Conservation (phyloP, 257 asterid species). For the Capsicum baccatum region DNA sequence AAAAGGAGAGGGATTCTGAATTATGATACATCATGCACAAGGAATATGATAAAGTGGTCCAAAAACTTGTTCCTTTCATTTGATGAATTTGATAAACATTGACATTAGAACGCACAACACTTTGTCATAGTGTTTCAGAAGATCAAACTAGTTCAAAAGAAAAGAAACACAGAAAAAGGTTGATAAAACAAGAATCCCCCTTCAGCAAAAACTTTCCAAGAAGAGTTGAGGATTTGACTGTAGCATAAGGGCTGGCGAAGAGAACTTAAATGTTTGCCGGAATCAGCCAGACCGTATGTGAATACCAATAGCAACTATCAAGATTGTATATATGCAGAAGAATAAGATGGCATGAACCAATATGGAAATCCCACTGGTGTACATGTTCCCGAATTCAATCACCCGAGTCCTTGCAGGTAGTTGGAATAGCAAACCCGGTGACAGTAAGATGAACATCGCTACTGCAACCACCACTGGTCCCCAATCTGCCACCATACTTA, state of each 20-base stretch:
- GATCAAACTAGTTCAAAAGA: neutral
- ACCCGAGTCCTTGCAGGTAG: constrained; percentile 80
- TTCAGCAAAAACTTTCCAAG: constrained; percentile 3
- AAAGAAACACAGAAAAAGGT: neutral
- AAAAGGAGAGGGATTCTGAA: neutral
- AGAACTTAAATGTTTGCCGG: neutral
- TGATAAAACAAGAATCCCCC: constrained; percentile 18
- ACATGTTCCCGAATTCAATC: constrained; percentile 89
- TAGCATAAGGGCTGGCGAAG: neutral
- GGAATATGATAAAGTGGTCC: neutral
- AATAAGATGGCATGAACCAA: constrained; percentile 76
- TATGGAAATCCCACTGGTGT: constrained; percentile 85
- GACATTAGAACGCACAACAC: neutral
- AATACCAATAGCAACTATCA: constrained; percentile 79
- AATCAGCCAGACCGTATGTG: constrained; percentile 65
- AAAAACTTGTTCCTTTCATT: constrained; percentile 25
- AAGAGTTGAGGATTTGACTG: neutral
- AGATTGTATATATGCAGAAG: constrained; percentile 84
- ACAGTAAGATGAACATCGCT: constrained; percentile 78
- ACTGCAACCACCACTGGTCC: constrained; percentile 96
- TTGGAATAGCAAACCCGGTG: constrained; percentile 91
- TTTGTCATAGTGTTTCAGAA: constrained; percentile 13
- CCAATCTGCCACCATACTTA: constrained; percentile 62
- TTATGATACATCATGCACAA: neutral
- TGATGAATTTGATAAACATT: constrained; percentile 20